A percentile compares a stretch with the other conserved stretches of the same genome.
These are phyloP conservation scores for Thielaviopsis ethacetica DNA, from an alignment of 2,329 filamentous ascomycete species.

Conservation along the genomic window DNA sequence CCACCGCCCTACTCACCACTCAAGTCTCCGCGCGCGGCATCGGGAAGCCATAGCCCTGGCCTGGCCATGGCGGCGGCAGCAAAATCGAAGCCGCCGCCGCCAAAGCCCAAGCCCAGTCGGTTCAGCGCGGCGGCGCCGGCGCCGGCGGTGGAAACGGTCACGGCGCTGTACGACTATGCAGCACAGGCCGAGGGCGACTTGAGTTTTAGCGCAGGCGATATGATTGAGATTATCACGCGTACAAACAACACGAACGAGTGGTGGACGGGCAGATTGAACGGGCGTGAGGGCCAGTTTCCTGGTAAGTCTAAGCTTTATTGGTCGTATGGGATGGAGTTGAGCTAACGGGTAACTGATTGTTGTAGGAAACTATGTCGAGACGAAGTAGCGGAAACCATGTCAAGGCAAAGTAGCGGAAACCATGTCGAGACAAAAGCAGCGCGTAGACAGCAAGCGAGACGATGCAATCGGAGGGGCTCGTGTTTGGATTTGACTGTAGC, in stretches of 20 bases:
- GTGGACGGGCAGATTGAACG: slow-evolving; percentile 76
- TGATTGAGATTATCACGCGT: slow-evolving; percentile 71
- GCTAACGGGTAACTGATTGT: neutral
- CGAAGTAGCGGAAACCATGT: no score
- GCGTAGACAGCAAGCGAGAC: no score
- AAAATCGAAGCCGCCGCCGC: slow-evolving; percentile 54
- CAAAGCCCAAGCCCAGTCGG: slow-evolving; percentile 61
- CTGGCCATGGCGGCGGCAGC: slow-evolving; percentile 34
- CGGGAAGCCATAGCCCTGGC: slow-evolving; percentile 19
- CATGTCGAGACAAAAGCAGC: no score
- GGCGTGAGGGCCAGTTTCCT: slow-evolving; percentile 81
- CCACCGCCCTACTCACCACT: slow-evolving; percentile 56
- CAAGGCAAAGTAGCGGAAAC: no score
- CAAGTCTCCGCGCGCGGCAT: slow-evolving; percentile 12
- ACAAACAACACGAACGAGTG: slow-evolving; percentile 93
- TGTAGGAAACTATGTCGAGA: slow-evolving; percentile 3
- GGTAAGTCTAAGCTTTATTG: slow-evolving; percentile 39
- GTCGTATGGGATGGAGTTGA: neutral
- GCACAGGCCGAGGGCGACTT: slow-evolving; percentile 89
- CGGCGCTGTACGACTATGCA: slow-evolving; percentile 89
- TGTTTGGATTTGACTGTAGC: neutral
- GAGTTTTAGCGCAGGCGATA: slow-evolving; percentile 74
- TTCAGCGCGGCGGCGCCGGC: slow-evolving; percentile 42
- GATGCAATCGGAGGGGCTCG: no score
- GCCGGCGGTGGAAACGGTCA: slow-evolving; percentile 59